Evolutionary conservation across 768 basidiomycete species (phyloP).

Genomic region (Auricularia sp.): DNA sequence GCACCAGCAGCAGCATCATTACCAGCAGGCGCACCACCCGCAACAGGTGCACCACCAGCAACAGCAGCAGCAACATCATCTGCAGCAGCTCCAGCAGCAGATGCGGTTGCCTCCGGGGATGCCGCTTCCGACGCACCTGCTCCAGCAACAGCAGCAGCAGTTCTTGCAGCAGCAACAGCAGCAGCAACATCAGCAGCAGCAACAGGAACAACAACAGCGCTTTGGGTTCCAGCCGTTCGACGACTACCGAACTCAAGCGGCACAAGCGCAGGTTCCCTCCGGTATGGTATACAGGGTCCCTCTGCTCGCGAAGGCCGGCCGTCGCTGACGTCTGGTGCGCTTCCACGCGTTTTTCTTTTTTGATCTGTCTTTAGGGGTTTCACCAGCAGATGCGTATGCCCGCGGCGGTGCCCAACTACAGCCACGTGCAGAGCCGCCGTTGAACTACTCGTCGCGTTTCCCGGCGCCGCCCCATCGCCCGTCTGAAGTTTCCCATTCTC

Average conservation of each 20-base stretch:
- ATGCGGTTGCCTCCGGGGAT: background rate
- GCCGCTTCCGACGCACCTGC: slow-evolving; percentile 1
- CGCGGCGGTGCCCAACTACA: background rate
- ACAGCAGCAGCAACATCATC: background rate
- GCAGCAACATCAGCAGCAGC: background rate
- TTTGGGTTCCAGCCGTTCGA: slow-evolving; percentile 1
- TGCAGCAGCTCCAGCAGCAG: background rate
- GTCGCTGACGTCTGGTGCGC: background rate
- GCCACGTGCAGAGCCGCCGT: background rate
- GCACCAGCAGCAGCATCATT: background rate
- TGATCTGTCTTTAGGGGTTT: background rate
- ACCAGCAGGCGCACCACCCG: slow-evolving; percentile 1
- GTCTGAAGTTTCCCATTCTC: background rate
- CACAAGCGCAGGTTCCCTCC: slow-evolving; percentile 1
- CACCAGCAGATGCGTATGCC: slow-evolving; percentile 3
- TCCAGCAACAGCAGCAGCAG: slow-evolving; percentile 2
- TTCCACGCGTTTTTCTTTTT: background rate
- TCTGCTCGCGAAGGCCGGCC: background rate
- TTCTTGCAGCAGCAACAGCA: background rate
- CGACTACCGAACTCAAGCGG: slow-evolving; percentile 1
- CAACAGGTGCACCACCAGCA: background rate
- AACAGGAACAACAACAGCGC: background rate
- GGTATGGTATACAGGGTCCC: slow-evolving; percentile 2
- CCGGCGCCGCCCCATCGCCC: background rate
- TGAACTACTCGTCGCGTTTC: background rate